Evolutionary conservation across 495 filamentous ascomycete species (phyloP).

Genomic region (Penicillium macrosclerotiorum): DNA sequence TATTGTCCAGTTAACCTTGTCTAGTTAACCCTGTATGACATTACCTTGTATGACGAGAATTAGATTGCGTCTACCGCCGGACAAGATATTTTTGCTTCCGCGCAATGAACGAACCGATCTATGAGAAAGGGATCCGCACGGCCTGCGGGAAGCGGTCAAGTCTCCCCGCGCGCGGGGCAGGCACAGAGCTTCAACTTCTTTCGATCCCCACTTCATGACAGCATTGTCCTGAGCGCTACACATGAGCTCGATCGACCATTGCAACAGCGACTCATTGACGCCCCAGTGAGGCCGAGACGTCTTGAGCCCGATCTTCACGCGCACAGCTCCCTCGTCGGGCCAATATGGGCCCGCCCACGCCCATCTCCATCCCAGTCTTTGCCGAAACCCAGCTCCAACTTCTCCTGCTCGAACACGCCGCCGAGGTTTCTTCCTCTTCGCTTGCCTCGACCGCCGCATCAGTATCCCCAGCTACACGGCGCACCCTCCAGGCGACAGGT

Average conservation of each 20-base stretch:
- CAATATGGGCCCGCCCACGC: conserved; percentile 19
- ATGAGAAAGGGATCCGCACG: no score
- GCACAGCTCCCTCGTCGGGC: neutral
- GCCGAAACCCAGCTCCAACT: conserved; percentile 75
- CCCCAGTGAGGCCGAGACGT: no score
- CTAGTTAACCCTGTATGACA: no score
- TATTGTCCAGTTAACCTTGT: no score
- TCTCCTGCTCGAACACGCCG: conserved; percentile 71
- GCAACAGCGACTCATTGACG: no score
- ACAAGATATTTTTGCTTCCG: neutral
- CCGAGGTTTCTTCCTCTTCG: conserved; percentile 53
- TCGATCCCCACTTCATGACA: no score
- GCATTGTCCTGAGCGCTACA: no score
- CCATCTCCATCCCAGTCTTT: conserved; percentile 70
- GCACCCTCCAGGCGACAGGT: conserved; percentile 77
- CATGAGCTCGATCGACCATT: no score
- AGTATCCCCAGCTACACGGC: conserved; percentile 66
- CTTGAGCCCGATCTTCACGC: neutral
- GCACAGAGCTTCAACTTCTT: no score
- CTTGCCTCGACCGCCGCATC: conserved; percentile 69
- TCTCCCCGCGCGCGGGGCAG: no score
- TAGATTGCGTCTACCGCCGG: neutral
- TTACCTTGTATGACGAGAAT: neutral
- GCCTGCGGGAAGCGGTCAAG: no score
- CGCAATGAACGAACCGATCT: no score